Evolutionary conservation across 1,139 yeast species (phyloP).

Genomic region (Geotrichum fermentans): DNA sequence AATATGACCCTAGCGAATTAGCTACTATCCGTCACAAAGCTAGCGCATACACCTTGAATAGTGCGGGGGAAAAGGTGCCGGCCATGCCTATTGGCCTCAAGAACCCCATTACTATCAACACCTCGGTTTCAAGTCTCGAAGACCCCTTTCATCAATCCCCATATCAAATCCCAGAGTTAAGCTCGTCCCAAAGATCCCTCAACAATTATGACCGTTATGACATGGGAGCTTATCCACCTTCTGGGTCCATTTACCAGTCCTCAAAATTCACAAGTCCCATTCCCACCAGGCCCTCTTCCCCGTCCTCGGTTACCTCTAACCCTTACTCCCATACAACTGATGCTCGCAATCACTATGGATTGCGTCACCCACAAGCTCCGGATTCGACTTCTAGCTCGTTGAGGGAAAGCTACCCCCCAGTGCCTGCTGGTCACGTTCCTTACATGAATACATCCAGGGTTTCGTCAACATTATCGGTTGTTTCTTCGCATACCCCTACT

Average conservation of each 20-base stretch:
- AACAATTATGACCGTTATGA: constrained; percentile 17
- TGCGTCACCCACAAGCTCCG: not conserved
- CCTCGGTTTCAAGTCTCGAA: not conserved
- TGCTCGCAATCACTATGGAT: not conserved
- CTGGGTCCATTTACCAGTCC: constrained; percentile 14
- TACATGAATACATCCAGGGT: constrained; percentile 7
- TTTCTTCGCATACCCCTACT: constrained; percentile 20
- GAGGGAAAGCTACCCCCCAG: not conserved
- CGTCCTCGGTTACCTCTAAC: constrained; percentile 2
- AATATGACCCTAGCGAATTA: constrained; percentile 15
- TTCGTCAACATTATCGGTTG: constrained; percentile 16
- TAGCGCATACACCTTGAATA: constrained; percentile 2
- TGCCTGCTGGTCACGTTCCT: not conserved
- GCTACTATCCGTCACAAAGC: not conserved
- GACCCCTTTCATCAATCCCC: constrained; percentile 14
- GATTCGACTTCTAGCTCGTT: not conserved
- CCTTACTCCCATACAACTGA: constrained; percentile 1
- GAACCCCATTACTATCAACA: not conserved
- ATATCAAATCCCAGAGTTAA: constrained; percentile 16
- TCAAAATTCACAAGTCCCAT: constrained; percentile 17
- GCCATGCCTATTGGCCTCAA: not conserved
- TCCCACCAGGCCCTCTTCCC: constrained; percentile 14
- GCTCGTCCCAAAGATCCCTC: constrained; percentile 16
- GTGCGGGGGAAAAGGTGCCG: constrained; percentile 5
- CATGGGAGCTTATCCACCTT: constrained; percentile 16